Evolutionary conservation across 192 early-diverging fungal species (phyloP).

Genomic region (Coemansia reversa): DNA sequence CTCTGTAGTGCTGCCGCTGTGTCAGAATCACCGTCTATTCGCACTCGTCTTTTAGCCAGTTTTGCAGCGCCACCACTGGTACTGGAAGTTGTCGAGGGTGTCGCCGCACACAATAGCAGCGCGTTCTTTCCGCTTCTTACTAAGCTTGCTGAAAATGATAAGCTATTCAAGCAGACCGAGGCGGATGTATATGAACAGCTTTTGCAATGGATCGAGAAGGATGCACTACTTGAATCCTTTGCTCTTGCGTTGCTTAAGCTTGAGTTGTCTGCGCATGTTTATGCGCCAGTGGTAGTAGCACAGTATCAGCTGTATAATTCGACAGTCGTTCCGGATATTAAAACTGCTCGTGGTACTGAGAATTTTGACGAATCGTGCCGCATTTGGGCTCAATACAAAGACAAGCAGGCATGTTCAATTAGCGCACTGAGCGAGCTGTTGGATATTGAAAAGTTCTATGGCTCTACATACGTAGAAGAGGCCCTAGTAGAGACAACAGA

Average conservation of each 20-base stretch:
- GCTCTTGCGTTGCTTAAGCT: slow-evolving; percentile 65
- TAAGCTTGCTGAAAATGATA: slow-evolving; percentile 51
- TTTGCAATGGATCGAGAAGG: slow-evolving; percentile 53
- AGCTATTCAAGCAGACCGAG: slow-evolving; percentile 26
- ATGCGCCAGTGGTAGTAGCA: slow-evolving; percentile 80
- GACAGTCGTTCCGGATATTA: slow-evolving; percentile 61
- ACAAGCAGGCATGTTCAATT: slow-evolving; percentile 64
- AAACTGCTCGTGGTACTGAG: slow-evolving; percentile 36
- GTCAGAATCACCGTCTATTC: slow-evolving; percentile 21
- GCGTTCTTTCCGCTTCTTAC: slow-evolving; percentile 65
- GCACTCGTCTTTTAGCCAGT: slow-evolving; percentile 22
- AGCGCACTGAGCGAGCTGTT: slow-evolving; percentile 51
- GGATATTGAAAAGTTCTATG: slow-evolving; percentile 44
- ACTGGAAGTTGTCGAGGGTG: slow-evolving; percentile 75
- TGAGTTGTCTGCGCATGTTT: slow-evolving; percentile 64
- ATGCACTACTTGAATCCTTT: slow-evolving; percentile 43
- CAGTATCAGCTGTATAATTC: slow-evolving; percentile 80
- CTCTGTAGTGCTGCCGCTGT: background rate
- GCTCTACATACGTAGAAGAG: slow-evolving; percentile 34
- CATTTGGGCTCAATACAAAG: slow-evolving; percentile 69
- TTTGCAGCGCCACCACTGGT: slow-evolving; percentile 70
- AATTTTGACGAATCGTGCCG: slow-evolving; percentile 63
- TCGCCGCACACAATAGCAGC: slow-evolving; percentile 63
- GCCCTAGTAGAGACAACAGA: slow-evolving; percentile 28
- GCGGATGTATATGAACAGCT: slow-evolving; percentile 55